These are phyloP conservation scores for Priceomyces castillae DNA, from an alignment of 805 yeast genomes.

Conservation along the genomic window DNA sequence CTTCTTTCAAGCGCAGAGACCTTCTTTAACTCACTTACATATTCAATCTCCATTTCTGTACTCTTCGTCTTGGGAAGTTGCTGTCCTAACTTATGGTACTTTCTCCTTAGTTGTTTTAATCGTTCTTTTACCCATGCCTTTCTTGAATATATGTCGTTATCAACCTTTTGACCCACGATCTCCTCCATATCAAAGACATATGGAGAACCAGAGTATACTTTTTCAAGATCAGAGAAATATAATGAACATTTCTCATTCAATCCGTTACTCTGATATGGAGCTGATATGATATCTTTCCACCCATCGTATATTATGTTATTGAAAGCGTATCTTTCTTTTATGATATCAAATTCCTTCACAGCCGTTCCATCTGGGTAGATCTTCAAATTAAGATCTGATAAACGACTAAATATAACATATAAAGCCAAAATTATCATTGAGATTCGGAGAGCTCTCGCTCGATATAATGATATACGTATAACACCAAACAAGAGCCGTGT, in stretches of 20 bases:
- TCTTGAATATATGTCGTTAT: conserved; percentile 23
- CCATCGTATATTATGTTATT: conserved; percentile 17
- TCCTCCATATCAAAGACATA: conserved; percentile 10
- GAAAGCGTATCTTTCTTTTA: conserved; percentile 9
- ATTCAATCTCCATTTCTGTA: conserved; percentile 11
- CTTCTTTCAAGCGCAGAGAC: conserved; percentile 17
- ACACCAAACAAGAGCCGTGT: no score
- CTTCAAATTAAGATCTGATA: no score
- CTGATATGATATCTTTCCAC: no score
- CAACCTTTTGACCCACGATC: conserved; percentile 10
- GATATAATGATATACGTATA: no score
- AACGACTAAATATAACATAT: no score
- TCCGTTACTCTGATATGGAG: no score
- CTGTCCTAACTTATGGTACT: conserved; percentile 13
- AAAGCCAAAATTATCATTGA: no score
- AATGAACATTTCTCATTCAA: conserved; percentile 11
- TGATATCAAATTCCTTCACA: conserved; percentile 10
- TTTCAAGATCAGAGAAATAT: conserved; percentile 17
- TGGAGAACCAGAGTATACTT: conserved; percentile 6
- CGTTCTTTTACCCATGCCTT: conserved; percentile 25
- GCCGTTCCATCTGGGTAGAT: no score
- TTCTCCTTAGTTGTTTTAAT: conserved; percentile 12
- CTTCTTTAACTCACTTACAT: conserved; percentile 1
- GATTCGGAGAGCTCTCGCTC: no score
- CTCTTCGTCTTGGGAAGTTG: conserved; percentile 12